Base-by-base conservation (phyloP, 768 basidiomycete genomes). In the Termitomyces titanicus region DNA sequence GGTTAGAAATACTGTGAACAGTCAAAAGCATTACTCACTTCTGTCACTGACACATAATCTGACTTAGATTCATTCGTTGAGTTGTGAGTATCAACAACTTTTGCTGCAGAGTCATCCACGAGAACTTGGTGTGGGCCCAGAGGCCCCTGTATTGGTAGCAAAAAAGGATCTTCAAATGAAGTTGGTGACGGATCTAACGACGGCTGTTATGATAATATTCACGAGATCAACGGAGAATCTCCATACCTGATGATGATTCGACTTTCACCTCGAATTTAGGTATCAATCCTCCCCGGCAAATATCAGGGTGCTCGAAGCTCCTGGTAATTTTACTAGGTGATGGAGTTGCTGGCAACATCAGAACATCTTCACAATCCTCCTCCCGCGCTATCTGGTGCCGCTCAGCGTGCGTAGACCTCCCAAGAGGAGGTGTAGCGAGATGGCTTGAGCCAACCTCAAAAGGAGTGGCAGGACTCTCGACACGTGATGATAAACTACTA, bases 331-430 rank as follows among this genome's bases (percentile, higher is more conserved):
- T 75, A 64, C 69, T 66, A 9, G 74, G 74, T 3, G 76, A 75
- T 1, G 76, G 73, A 45, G 70, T 73, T 7, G 55, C 63, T 6
- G 74, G 73, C 17, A 76, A 61, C 59, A 64, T 61, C 15, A 56
- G 61, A 10, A 72, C 63, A 52, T 70, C 65, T n/a, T 63, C 61
- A n/a, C 62, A 63, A 5, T 64, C 61, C n/a, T 63, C 66, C 37
- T 71, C 70, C 51, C 61, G 63, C 1, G 69, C 68, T 45, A 65
- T 61, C 24, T 60, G 64, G 34, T 63, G 43, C 50, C 70, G 63
- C 46, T 77, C 73, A 7, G 62, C 53, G 55, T 74, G 69, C 12
- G 70, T 75, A 7, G 73, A 69, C 29, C 70, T 66, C 25, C 73
- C 70, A 10, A 72, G 64, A 13, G 76, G 73, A 3, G 76, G 74